Evolutionary conservation across 2,329 filamentous ascomycete genomes (phyloP).

Genomic region (Aspergillus fischeri): DNA sequence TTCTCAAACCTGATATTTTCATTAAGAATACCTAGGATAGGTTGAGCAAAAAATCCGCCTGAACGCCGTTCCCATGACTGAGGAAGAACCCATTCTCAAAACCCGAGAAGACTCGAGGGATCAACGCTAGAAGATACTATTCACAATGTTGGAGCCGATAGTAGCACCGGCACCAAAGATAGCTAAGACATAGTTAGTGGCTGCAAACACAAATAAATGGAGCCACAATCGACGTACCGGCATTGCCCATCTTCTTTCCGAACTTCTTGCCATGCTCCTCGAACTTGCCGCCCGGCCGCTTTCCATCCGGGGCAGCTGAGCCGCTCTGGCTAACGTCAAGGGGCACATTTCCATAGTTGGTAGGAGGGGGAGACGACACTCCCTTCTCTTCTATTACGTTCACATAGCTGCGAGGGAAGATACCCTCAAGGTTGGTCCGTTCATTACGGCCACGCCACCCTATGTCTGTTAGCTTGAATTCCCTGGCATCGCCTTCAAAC

Average conservation of each 20-base stretch:
- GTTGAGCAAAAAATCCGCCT: not conserved
- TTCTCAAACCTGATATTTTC: not conserved
- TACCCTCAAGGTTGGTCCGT: constrained; percentile 78
- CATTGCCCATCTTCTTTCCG: constrained; percentile 86
- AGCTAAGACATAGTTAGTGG: constrained; percentile 45
- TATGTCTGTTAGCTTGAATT: constrained; percentile 14
- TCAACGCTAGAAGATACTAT: constrained; percentile 69
- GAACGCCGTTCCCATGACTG: not conserved
- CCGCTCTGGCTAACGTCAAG: constrained; percentile 65
- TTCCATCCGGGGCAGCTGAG: constrained; percentile 40
- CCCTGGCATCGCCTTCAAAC: not conserved
- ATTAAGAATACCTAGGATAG: not conserved
- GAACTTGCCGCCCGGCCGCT: constrained; percentile 55
- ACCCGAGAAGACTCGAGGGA: not conserved
- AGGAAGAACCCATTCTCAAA: not conserved
- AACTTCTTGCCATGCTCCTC: constrained; percentile 85
- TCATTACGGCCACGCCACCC: constrained; percentile 81
- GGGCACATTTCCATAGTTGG: constrained; percentile 60
- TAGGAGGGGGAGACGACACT: constrained; percentile 36
- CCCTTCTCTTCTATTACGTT: constrained; percentile 63
- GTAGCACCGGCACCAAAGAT: constrained; percentile 93
- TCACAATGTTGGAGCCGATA: constrained; percentile 84
- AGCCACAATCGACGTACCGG: constrained; percentile 37
- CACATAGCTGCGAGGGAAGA: constrained; percentile 93
- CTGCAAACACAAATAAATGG: not conserved